These are phyloP conservation scores for Wallacemonas sp. DNA, from an alignment of 208 protist species.

Conservation along the genomic window DNA sequence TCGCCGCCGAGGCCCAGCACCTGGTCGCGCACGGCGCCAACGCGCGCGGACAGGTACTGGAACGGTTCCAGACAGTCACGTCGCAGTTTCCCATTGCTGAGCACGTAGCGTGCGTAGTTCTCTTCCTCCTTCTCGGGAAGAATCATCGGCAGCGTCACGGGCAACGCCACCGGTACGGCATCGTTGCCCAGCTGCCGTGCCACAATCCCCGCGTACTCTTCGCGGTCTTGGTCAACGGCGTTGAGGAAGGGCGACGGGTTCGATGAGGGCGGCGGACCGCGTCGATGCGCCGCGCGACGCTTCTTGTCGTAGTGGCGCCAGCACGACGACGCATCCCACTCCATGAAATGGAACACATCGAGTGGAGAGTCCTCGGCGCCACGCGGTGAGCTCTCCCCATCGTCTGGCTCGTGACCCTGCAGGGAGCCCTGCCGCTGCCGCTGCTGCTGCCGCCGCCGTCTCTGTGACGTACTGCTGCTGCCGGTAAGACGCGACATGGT, in stretches of 20 bases:
- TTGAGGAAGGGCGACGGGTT: conserved; percentile 6
- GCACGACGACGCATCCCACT: conserved; percentile 1
- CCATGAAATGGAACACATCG: conserved; percentile 4
- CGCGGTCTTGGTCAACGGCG: neutral
- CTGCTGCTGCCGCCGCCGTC: conserved; percentile 1
- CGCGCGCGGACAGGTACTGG: conserved; percentile 51
- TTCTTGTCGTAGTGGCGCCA: neutral
- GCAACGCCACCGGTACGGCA: neutral
- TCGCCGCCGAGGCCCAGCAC: neutral
- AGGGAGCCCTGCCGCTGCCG: neutral
- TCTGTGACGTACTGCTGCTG: conserved; percentile 14
- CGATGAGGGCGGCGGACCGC: neutral
- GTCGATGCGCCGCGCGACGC: neutral
- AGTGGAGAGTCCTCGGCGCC: conserved; percentile 1
- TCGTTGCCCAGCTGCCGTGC: neutral
- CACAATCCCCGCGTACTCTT: conserved; percentile 5
- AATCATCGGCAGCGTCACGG: conserved; percentile 12
- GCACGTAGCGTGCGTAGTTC: conserved; percentile 53
- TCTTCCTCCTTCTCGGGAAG: conserved; percentile 39
- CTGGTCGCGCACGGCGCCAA: conserved; percentile 31
- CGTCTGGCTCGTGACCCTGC: neutral
- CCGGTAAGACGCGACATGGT: conserved; percentile 15
- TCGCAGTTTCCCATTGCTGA: conserved; percentile 79
- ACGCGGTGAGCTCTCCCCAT: neutral
- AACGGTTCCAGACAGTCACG: conserved; percentile 77